Evolutionary conservation across 345 rosid genomes (phyloP).

Genomic region (Camelina hispida): DNA sequence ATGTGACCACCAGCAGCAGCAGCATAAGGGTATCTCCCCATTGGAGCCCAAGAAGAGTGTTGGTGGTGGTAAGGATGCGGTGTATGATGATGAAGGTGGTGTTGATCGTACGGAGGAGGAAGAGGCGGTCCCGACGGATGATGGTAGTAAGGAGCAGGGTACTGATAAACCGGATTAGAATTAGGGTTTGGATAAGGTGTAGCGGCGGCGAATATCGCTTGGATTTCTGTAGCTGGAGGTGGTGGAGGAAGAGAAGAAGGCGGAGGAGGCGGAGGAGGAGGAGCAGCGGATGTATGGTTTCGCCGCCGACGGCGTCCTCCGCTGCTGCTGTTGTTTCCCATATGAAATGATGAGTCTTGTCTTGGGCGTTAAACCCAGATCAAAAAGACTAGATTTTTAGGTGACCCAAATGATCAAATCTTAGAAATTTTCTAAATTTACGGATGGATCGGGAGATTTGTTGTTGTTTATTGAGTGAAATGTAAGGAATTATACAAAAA

Average conservation of each 20-base stretch:
- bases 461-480: constrained; percentile 33
- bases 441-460: constrained; percentile 30
- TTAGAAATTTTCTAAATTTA: background rate
- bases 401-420: constrained; percentile 30
- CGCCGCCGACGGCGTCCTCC: constrained; percentile 70
- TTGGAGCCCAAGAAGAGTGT: constrained; percentile 2
- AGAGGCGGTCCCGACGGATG: constrained; percentile 56
- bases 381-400: constrained; percentile 1
- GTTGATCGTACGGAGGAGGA: constrained; percentile 72
- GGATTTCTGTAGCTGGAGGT: constrained; percentile 69
- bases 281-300: constrained; percentile 35
- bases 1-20: constrained; percentile 35
- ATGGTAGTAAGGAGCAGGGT: constrained; percentile 70
- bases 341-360: constrained; percentile 22
- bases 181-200: constrained; percentile 80
- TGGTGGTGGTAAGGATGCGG: constrained; percentile 34
- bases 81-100: constrained; percentile 52
- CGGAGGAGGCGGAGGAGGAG: constrained; percentile 36
- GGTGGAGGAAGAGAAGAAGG: constrained; percentile 54
- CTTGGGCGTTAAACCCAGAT: constrained; percentile 1
- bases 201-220: constrained; percentile 86
- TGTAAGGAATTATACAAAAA: constrained; percentile 3
- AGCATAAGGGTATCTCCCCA: constrained; percentile 43
- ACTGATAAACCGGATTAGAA: constrained; percentile 63
- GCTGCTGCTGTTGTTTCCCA: constrained; percentile 77